Percentiles rank a stretch among this genome's conserved stretches.
phyloP scores from a whole-genome alignment of 495 filamentous ascomycete genomes.

The Rostrohypoxylon terebratum region DNA sequence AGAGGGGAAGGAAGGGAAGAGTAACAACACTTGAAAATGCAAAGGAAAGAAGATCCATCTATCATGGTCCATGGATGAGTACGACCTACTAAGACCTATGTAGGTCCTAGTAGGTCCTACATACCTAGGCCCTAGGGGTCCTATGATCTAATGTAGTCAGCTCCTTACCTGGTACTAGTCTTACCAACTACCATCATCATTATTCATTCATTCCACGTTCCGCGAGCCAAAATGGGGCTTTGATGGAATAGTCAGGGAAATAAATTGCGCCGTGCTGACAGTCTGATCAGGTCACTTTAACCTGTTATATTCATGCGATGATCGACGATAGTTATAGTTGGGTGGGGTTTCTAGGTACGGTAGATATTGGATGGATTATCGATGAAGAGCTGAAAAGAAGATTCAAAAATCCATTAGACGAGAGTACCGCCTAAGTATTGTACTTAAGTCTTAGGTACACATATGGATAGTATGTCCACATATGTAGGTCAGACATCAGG shows the following conservation, averaged over 20 bases:
- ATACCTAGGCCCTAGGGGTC: no score
- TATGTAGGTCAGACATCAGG: not conserved
- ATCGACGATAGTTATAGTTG: not conserved
- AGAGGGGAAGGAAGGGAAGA: slow-evolving; percentile 8
- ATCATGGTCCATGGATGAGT: not conserved
- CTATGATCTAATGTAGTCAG: no score
- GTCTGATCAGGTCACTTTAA: not conserved
- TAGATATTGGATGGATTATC: not conserved
- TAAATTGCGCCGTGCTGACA: slow-evolving; percentile 12
- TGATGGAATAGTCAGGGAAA: not conserved
- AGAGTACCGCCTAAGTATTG: no score
- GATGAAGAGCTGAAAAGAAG: slow-evolving; percentile 13
- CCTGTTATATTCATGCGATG: not conserved
- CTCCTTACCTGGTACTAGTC: no score
- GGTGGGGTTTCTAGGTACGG: no score
- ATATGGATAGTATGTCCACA: no score
- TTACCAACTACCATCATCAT: no score
- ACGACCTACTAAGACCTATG: not conserved
- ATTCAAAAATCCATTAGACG: not conserved
- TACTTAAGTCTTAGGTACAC: no score
- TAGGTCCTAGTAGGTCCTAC: no score
- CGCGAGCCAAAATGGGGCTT: not conserved
- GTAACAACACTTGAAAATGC: not conserved
- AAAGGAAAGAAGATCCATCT: not conserved
- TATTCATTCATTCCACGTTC: not conserved